Conservation (phyloP, 768 basidiomycete genomes). For the Steccherinum ochraceum region DNA sequence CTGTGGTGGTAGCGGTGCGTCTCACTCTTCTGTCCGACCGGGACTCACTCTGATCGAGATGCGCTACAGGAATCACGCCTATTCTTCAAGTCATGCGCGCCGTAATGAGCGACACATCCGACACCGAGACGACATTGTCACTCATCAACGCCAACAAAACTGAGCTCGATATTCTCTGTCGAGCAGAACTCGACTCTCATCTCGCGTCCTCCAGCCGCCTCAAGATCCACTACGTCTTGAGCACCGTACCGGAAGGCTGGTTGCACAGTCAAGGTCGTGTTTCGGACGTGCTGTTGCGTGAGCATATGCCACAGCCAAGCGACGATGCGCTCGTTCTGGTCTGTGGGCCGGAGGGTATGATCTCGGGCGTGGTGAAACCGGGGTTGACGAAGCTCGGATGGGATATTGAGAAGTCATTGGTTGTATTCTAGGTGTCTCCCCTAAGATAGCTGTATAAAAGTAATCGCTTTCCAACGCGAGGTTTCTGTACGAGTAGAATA, state of each 20-base stretch:
- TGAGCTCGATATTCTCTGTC: constrained; percentile 45
- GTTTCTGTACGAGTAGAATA: too few relatives aligned
- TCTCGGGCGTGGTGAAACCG: constrained; percentile 24
- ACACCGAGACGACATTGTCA: constrained; percentile 36
- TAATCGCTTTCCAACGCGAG: too few relatives aligned
- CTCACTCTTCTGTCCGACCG: background rate
- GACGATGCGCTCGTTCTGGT: constrained; percentile 36
- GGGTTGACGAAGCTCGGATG: constrained; percentile 29
- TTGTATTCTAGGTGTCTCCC: constrained; percentile 23
- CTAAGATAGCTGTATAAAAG: too few relatives aligned
- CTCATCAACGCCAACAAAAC: constrained; percentile 42
- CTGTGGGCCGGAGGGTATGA: constrained; percentile 45
- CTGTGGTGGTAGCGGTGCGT: constrained; percentile 49
- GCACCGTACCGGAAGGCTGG: constrained; percentile 31
- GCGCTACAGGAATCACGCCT: constrained; percentile 41
- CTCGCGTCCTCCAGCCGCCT: constrained; percentile 22
- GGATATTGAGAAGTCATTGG: constrained; percentile 27
- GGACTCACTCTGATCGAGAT: background rate
- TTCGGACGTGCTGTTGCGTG: constrained; percentile 28
- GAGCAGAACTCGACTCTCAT: constrained; percentile 40
- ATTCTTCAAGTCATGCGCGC: constrained; percentile 49
- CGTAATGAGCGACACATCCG: constrained; percentile 33
- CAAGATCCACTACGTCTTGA: constrained; percentile 39
- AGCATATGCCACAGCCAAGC: constrained; percentile 34
- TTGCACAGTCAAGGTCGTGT: constrained; percentile 35